Percentiles rank a stretch among this genome's conserved stretches.
Conservation (phyloP, 352 stramenopile genomes). For the Blastocystis hominis region DNA sequence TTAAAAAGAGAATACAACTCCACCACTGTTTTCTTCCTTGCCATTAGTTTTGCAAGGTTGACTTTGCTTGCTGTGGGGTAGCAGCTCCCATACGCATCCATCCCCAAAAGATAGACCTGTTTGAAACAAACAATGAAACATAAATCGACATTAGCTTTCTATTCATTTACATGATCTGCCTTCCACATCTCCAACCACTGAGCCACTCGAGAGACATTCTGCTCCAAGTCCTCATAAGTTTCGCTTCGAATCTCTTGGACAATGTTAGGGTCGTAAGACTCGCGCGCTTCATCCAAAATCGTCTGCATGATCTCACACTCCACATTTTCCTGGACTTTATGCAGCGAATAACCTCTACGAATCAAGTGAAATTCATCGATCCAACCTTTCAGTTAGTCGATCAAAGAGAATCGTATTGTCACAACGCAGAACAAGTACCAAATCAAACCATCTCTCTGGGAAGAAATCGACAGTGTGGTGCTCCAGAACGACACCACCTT, state of each 20-base stretch:
- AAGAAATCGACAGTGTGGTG: constrained; percentile 82
- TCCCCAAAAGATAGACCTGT: neutral
- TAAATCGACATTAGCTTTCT: constrained; percentile 42
- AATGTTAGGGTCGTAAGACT: constrained; percentile 84
- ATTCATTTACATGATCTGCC: constrained; percentile 61
- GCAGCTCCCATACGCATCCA: neutral
- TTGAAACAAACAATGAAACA: constrained; percentile 15
- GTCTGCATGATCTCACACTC: constrained; percentile 70
- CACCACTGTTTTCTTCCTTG: neutral
- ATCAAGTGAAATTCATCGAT: neutral
- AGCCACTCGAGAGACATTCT: constrained; percentile 79
- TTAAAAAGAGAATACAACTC: neutral
- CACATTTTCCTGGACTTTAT: constrained; percentile 77
- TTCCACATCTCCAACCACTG: constrained; percentile 84
- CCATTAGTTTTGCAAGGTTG: neutral
- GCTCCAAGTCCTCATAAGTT: constrained; percentile 87
- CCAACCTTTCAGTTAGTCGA: constrained; percentile 67
- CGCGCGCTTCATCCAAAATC: constrained; percentile 84
- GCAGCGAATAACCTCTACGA: constrained; percentile 69
- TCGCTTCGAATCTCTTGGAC: constrained; percentile 85
- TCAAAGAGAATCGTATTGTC: constrained; percentile 80
- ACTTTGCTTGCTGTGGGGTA: neutral
- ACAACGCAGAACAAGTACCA: constrained; percentile 72
- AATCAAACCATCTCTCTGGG: constrained; percentile 77
- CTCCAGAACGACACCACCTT: constrained; percentile 73